Conservation (phyloP, 371 early-diverging fungal genomes). For the Mortierella sp. region DNA sequence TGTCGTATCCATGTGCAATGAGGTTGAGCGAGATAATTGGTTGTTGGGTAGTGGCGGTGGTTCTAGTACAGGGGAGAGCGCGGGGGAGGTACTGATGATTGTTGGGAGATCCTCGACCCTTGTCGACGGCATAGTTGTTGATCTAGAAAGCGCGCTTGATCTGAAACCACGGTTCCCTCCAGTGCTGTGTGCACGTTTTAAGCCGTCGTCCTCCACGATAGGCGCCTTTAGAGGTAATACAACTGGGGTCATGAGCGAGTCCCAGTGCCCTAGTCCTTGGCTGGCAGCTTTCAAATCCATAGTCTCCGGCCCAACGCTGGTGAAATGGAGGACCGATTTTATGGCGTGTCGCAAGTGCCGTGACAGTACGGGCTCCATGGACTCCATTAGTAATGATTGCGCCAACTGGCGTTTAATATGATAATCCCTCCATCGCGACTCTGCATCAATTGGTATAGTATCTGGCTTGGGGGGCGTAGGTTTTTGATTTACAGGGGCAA, state of each 20-base stretch:
- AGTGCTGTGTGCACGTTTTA: not conserved
- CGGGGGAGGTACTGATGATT: not conserved
- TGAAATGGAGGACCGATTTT: slow-evolving; percentile 59
- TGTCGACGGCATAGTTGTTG: not conserved
- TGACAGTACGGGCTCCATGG: slow-evolving; percentile 59
- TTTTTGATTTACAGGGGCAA: not conserved
- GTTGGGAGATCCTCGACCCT: not conserved
- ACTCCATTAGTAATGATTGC: slow-evolving; percentile 47
- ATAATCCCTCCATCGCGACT: slow-evolving; percentile 56
- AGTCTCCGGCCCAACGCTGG: slow-evolving; percentile 60
- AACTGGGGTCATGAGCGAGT: slow-evolving; percentile 33
- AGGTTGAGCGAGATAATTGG: not conserved
- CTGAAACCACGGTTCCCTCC: not conserved
- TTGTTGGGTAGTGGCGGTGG: not conserved
- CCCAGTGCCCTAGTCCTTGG: slow-evolving; percentile 22
- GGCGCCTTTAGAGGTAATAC: slow-evolving; percentile 12
- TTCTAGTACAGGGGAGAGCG: slow-evolving; percentile 5
- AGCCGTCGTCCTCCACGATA: not conserved
- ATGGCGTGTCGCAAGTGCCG: slow-evolving; percentile 61
- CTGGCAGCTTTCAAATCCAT: slow-evolving; percentile 48
- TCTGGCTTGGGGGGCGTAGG: not conserved
- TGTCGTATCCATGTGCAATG: not conserved
- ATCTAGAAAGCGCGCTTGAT: not conserved
- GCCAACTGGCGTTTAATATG: slow-evolving; percentile 54
- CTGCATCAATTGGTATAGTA: slow-evolving; percentile 48